Evolutionary conservation across 139 green algal genomes (phyloP).

Genomic region (Picochlorum sp.): DNA sequence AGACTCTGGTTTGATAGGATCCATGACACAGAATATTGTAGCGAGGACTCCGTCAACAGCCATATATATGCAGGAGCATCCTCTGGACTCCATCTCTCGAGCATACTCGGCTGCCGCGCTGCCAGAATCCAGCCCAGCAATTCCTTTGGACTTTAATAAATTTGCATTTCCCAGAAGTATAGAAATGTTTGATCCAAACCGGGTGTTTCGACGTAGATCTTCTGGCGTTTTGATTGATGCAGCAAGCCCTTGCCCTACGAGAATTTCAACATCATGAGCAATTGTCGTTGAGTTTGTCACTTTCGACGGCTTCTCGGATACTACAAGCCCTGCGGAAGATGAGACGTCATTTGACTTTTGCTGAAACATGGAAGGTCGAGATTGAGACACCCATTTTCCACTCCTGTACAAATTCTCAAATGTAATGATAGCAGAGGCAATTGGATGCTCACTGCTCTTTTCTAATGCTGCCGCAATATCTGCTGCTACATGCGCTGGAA

Average conservation of each 20-base stretch:
- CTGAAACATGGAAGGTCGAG: background rate
- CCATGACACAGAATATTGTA: constrained; percentile 4
- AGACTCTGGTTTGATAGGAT: constrained; percentile 74
- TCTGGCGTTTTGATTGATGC: constrained; percentile 20
- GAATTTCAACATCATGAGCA: constrained; percentile 8
- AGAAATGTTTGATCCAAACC: background rate
- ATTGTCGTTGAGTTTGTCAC: background rate
- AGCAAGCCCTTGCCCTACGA: constrained; percentile 27
- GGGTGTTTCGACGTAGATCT: background rate
- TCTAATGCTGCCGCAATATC: constrained; percentile 74
- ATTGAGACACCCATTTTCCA: background rate
- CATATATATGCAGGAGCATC: constrained; percentile 33
- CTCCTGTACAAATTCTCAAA: constrained; percentile 24
- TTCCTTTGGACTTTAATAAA: constrained; percentile 43
- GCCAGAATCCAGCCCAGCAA: background rate
- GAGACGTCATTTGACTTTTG: background rate
- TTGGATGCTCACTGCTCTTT: constrained; percentile 76
- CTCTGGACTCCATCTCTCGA: constrained; percentile 30
- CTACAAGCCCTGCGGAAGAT: constrained; percentile 2
- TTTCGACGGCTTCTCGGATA: constrained; percentile 5
- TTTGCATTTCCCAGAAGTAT: constrained; percentile 63
- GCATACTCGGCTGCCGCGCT: constrained; percentile 41
- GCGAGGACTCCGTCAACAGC: background rate
- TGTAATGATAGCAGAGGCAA: constrained; percentile 70
- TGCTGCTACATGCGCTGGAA: constrained; percentile 3